Evolutionary conservation across 257 asterid species (phyloP), one percentile per base, ranked within the genome.

Genomic region (Prunella vulgaris): DNA sequence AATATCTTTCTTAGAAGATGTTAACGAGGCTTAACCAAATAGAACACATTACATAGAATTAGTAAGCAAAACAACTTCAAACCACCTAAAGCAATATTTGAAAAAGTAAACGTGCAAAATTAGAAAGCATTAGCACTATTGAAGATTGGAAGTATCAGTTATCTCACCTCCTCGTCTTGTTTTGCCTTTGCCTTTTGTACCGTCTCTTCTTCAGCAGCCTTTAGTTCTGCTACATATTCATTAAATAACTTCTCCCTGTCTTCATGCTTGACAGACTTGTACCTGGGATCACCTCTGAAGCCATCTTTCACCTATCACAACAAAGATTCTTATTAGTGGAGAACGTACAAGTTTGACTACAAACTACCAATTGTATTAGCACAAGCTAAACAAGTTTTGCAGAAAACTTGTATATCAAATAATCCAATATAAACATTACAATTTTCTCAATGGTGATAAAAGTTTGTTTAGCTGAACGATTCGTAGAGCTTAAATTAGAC

Each of bases 231-330:
- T 10, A 85, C 53, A 74, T 82, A 94, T 79, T 89, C 92, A 68
- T 86, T 83, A 78, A 94, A 94, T 72, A 87, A 73, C 37, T 74
- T 76, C 79, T 94, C 99, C 85, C 95, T 81, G 5, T 91, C 97
- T 74, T 94, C 97, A 65, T 87, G 95, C 85, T 83, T 84, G 74
- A 89, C 87, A 59, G 93, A 81, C 82, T 85, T 94, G 89, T 91
- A 91, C 56, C 99, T 81, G 54, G 93, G 91, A 83, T 94, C 97
- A 84, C 79, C 66, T 80, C 87, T 87, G 40, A 94, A 74, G 82
- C 80, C 70, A 77, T 91, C 97, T 83, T 91, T 94, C 79, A 94
- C 95, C 99, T 94, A 81, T 75, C 73, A 82, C 35, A 79, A 56
- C 64, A 74, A 74, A 79, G 56, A 60, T 63, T 53, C 64, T 61